phyloP scores from a whole-genome alignment of 148 eudicot genomes.

The Tetragonia tetragonoides region DNA sequence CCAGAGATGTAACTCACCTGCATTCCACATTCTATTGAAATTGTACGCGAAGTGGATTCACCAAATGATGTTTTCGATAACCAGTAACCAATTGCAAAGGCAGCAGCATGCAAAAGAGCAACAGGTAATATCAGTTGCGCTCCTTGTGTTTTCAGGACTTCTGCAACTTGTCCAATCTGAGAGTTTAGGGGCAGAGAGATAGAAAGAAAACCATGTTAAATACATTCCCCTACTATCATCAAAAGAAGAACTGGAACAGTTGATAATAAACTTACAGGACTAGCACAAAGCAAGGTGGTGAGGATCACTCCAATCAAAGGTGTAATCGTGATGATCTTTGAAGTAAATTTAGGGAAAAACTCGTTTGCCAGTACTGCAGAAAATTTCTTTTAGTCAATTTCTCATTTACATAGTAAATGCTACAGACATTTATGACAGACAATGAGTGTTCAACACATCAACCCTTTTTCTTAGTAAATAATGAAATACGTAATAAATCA shows the following conservation, averaged over 20 bases:
- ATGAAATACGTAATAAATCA: not conserved
- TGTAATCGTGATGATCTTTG: conserved; percentile 81
- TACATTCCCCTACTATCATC: not conserved
- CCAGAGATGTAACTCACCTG: conserved; percentile 50
- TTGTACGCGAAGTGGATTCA: conserved; percentile 98
- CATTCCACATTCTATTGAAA: conserved; percentile 99
- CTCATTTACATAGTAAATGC: not conserved
- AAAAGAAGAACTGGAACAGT: not conserved
- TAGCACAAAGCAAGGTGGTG: conserved; percentile 97
- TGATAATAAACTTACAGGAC: conserved; percentile 66
- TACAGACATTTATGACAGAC: too few relatives aligned
- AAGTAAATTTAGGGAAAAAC: conserved; percentile 92
- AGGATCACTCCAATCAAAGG: conserved; percentile 94
- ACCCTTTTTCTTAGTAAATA: not conserved
- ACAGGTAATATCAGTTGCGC: conserved; percentile 80
- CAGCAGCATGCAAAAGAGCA: conserved; percentile 83
- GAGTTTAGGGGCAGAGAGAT: not conserved
- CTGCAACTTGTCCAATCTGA: conserved; percentile 99
- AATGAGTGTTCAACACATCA: not conserved
- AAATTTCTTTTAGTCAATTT: not conserved
- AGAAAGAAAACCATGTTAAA: conserved; percentile 6
- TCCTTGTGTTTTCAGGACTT: conserved; percentile 91
- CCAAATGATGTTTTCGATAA: conserved; percentile 85
- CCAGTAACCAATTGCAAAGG: conserved; percentile 80
- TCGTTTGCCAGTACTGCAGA: conserved; percentile 77